phyloP scores from a whole-genome alignment of 371 early-diverging fungal species.

The Mucor irregularis region DNA sequence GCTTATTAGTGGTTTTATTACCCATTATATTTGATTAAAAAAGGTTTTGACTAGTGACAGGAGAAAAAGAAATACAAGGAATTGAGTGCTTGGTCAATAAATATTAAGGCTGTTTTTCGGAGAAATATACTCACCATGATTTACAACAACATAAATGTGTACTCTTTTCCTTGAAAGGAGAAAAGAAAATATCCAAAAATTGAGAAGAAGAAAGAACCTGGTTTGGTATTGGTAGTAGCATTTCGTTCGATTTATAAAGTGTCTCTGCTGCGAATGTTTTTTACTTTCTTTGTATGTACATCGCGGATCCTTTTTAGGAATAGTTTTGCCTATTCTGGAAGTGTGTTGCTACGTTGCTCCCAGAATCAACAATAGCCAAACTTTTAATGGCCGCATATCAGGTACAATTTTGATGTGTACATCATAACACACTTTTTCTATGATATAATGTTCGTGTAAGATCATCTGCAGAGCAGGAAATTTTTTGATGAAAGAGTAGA shows the following conservation, averaged over 20 bases:
- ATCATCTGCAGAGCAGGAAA: no score
- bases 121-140: constrained; percentile 20
- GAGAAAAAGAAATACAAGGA: neutral
- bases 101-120: neutral
- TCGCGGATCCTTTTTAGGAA: constrained; percentile 11
- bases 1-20: constrained; percentile 18
- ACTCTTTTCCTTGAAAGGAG: neutral
- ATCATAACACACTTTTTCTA: no score
- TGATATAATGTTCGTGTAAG: no score
- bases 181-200: neutral
- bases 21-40: constrained; percentile 14
- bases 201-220: neutral
- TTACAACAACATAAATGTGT: neutral
- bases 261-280: constrained; percentile 8
- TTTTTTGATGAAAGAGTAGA: no score
- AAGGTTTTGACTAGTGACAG: neutral
- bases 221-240: neutral
- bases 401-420: no score
- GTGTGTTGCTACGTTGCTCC: constrained; percentile 9
- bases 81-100: neutral
- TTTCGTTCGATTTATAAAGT: neutral
- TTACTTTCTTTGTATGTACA: constrained; percentile 8
- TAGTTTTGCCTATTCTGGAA: constrained; percentile 12
- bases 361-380: no score
- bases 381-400: no score